Percentiles rank a stretch among this genome's conserved stretches.
phyloP scores from a whole-genome alignment of 2,329 filamentous ascomycete species.

The Pseudomassariella vexata region DNA sequence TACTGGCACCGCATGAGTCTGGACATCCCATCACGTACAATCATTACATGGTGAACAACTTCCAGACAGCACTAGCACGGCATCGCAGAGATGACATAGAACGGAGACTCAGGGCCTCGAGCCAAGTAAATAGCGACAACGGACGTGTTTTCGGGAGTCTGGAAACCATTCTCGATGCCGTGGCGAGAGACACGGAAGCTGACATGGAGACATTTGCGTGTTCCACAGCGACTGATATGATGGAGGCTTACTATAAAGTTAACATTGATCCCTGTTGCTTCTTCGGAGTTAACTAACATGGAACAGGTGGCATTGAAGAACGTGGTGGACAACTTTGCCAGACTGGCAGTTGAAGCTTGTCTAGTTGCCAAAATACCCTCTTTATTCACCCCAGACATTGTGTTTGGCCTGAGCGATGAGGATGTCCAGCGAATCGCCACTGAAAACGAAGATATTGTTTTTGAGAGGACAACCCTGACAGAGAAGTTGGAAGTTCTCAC shows the following conservation, averaged over 20 bases:
- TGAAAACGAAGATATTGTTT: slow-evolving; percentile 12
- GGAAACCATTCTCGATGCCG: too few relatives aligned
- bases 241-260: slow-evolving; percentile 12
- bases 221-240: slow-evolving; percentile 4
- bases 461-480: slow-evolving; percentile 12
- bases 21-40: slow-evolving; percentile 35
- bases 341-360: slow-evolving; percentile 17
- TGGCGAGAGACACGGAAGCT: background rate
- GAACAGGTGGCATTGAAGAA: slow-evolving; percentile 20
- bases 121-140: too few relatives aligned
- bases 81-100: slow-evolving; percentile 1
- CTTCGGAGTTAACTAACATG: too few relatives aligned
- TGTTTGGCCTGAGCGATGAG: slow-evolving; percentile 12
- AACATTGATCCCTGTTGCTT: too few relatives aligned
- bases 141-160: too few relatives aligned
- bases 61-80: slow-evolving; percentile 21
- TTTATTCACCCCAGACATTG: slow-evolving; percentile 15
- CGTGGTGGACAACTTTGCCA: slow-evolving; percentile 19
- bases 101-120: too few relatives aligned
- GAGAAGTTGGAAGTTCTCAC: slow-evolving; percentile 16
- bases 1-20: slow-evolving; percentile 18
- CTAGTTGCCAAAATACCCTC: slow-evolving; percentile 14
- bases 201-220: slow-evolving; percentile 5
- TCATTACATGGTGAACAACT: slow-evolving; percentile 26
- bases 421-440: slow-evolving; percentile 12